Base-by-base conservation (phyloP, 2,329 filamentous ascomycete species). In the Cephalotrichum gorgonifer region DNA sequence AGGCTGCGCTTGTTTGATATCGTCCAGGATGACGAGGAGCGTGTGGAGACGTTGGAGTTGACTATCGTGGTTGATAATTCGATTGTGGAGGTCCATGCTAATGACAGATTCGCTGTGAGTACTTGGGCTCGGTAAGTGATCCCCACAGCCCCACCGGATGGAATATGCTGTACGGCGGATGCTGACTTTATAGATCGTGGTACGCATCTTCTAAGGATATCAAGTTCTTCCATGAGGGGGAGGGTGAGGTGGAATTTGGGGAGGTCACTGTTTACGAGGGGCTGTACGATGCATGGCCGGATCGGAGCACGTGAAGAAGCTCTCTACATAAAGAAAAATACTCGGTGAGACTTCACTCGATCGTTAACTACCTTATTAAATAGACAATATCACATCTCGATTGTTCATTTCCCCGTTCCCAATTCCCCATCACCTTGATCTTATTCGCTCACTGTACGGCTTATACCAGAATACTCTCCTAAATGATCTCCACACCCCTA, bases 61-160 rank as follows among this genome's bases (percentile, higher is more conserved):
- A 70, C 64, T 2, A 64, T 71, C 43, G 60, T 70, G 5, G 66
- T 71, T 1, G 68, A 65, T 43, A 65, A 65, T 41, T 54, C 61
- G 3, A 53, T 65, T 22, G 55, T 65, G 7, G 63, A 71, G 51
- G 61, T 71, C 1, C 64, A 68, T 49, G 66, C 66, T 8, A 71
- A 71, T 35, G 61, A 63, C 27, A 55, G 68, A 6, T 70, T 70
- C 47, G 67, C 61, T 3, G 28, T 70, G 20, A 64, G 67, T 45
- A 70, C 68, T 4, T 71, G 68, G 68, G 62, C 63, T 46, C 61
- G 66, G 65, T 69, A 62, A 58, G 65, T 51, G 38, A 46, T 42
- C n/a, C n/a, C n/a, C n/a, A n/a, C n/a, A 38, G 17, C 6, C 17
- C 17, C 6, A 7, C 44, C 48, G 15, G 6, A 22, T 43, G 22